Base-by-base conservation (phyloP, 352 stramenopile genomes). In the Phytophthora pistaciae region DNA sequence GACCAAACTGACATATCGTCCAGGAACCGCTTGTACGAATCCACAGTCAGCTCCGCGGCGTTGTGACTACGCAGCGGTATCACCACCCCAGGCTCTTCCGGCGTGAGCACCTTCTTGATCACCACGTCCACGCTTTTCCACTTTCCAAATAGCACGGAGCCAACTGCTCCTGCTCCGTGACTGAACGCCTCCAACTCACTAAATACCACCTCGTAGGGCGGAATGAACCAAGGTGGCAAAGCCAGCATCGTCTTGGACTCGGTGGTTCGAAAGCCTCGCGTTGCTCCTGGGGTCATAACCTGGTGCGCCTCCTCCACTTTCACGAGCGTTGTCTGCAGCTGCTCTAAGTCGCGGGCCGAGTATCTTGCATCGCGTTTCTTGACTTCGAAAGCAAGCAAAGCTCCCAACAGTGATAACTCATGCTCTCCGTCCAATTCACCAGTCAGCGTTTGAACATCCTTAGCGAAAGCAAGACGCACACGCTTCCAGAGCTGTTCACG, bases 151-250 rank as follows among this genome's bases (percentile, higher is more conserved):
- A 78, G 64, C 3, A 78, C 61, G 0, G 71, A 68, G 29, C 75
- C 67, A 44, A 77, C 78, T 0, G 58, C 31, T 21, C 72, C 78
- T 0, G 58, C 31, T 21, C 72, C 75, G 29, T 64, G 63, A 54
- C 48, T 68, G 29, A 78, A 68, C 54, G 33, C 31, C 14, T 69
- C 60, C 31, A 72, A 53, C 18, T 77, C 66, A 16, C 72, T 70
- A 16, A 78, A 68, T 36, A 72, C 20, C 21, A 82, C 67, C 46
- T 82, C 75, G 29, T 82, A 75, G 16, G 64, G 56, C 8, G 75
- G 75, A 54, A 82, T 31, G 21, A 82, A 79, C 75, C 75, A 82
- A 21, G 33, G 10, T 11, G 60, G 66, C 27, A 71, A 42, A 21
- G 38, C 6, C 29, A 69, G 13, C 10, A 64, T 66, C 16, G 56